Evolutionary conservation across 345 rosid genomes (phyloP), one percentile per base, ranked within the genome.

Genomic region (Acer saccharum): DNA sequence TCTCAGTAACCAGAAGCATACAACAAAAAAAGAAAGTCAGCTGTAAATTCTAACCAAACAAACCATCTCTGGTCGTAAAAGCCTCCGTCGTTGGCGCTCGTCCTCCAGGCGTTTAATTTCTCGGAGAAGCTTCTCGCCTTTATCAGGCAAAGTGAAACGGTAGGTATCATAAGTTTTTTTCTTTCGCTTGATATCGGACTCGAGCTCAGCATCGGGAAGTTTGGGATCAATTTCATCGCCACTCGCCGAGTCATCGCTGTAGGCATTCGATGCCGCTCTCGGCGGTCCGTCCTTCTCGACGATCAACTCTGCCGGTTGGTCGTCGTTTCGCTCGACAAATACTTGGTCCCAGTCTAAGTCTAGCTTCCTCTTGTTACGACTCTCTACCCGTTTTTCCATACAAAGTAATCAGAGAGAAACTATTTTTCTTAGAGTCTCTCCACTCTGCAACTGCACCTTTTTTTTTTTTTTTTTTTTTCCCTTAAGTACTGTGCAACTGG

Each of bases 31-130:
- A 44, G 29, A n/a, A 69, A 44, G 10, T 39, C 16, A 10, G 41
- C 9, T 46, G 48, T 4, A 57, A 76, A 39, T 29, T 18, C 50
- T 44, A 32, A 21, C 27, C 52, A 74, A 69, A 57, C 78, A 35
- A 65, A 87, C 95, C 92, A 71, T 70, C 23, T 73, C 76, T 1
- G 81, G 17, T 1, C 70, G 84, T 0, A 21, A 73, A 68, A 72
- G 81, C 41, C 69, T 77, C 70, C 94, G 79, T 18, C 86, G 87
- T 9, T 81, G 74, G 69, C 76, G 78, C 94, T 93, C 98, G 1
- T 80, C 86, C 77, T 80, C 81, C 7, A 89, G 86, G 35, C 46
- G 58, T 13, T 76, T 67, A 79, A 93, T 69, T 60, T 0, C 23
- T 23, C 54, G 32, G 9, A 78, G 80, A 58, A 90, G 72, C 88